These are phyloP conservation scores for Spirogloea muscicola DNA, from an alignment of 139 green algal species.

Conservation along the genomic window DNA sequence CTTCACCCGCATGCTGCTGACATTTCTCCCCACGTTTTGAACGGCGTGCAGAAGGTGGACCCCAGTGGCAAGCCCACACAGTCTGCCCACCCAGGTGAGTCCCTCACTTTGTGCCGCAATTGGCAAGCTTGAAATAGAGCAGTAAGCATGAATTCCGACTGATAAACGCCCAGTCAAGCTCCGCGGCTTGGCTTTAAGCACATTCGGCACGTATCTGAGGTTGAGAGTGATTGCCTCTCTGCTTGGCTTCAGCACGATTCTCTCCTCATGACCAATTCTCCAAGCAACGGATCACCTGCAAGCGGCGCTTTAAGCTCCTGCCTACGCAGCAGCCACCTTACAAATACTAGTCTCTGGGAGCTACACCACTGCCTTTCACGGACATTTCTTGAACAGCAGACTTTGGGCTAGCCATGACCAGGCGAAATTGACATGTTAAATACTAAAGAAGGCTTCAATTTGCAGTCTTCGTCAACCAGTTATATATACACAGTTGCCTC, in stretches of 20 bases:
- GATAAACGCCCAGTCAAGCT: too few relatives aligned
- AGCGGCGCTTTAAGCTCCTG: slow-evolving; percentile 91
- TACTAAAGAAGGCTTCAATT: too few relatives aligned
- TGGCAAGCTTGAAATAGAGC: too few relatives aligned
- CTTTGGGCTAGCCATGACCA: too few relatives aligned
- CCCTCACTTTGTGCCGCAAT: too few relatives aligned
- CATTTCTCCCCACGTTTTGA: not conserved
- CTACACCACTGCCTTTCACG: not conserved
- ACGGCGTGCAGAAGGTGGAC: slow-evolving; percentile 35
- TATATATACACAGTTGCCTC: too few relatives aligned
- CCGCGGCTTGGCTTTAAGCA: too few relatives aligned
- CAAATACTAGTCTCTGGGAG: slow-evolving; percentile 16
- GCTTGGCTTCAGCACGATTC: slow-evolving; percentile 76
- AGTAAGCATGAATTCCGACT: too few relatives aligned
- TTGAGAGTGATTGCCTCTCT: not conserved
- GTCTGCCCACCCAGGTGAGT: slow-evolving; percentile 45
- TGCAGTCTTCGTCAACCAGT: too few relatives aligned
- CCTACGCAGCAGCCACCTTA: slow-evolving; percentile 72
- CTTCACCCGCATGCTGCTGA: too few relatives aligned
- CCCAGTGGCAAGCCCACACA: slow-evolving; percentile 67
- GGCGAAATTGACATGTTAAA: too few relatives aligned
- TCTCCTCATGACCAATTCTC: slow-evolving; percentile 98
- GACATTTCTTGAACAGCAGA: too few relatives aligned
- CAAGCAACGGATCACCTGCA: slow-evolving; percentile 81
- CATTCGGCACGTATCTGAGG: not conserved